Conservation (phyloP, 1,284 basidiomycete genomes). For the Leccinum pachyderme region DNA sequence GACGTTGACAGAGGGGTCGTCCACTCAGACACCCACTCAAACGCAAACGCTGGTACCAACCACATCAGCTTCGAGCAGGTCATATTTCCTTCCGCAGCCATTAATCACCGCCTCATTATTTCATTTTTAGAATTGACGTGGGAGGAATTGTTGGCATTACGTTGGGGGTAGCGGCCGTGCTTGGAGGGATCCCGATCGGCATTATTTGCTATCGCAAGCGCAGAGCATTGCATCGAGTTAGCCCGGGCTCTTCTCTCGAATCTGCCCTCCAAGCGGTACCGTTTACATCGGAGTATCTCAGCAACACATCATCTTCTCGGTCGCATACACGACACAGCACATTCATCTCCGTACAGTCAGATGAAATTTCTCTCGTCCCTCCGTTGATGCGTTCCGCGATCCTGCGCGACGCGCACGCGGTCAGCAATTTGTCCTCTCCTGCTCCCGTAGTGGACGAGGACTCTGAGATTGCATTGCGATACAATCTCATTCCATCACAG, state of each 20-base stretch:
- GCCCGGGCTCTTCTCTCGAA: not conserved
- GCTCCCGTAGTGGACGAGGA: not conserved
- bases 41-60: not conserved
- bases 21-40: constrained; percentile 12
- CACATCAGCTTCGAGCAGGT: constrained; percentile 11
- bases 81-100: not conserved
- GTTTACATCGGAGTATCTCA: constrained; percentile 8
- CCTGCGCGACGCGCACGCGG: constrained; percentile 12
- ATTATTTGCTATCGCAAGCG: constrained; percentile 10
- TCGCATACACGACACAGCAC: not conserved
- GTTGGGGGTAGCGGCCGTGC: constrained; percentile 12
- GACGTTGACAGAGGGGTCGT: constrained; percentile 3
- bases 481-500: constrained; percentile 15
- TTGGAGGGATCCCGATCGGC: constrained; percentile 3
- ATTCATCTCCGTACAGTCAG: not conserved
- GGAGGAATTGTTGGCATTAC: constrained; percentile 19
- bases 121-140: constrained; percentile 9
- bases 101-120: constrained; percentile 7
- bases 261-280: constrained; percentile 1
- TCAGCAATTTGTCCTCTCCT: not conserved
- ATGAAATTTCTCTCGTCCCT: not conserved
- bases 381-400: constrained; percentile 13
- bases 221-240: not conserved
- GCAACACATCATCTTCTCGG: not conserved
- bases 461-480: not conserved